A percentile compares a stretch with the other conserved stretches of the same genome.
These are phyloP conservation scores for Aspergillus hiratsukae DNA, from an alignment of 2,329 filamentous ascomycete species.

Conservation along the genomic window DNA sequence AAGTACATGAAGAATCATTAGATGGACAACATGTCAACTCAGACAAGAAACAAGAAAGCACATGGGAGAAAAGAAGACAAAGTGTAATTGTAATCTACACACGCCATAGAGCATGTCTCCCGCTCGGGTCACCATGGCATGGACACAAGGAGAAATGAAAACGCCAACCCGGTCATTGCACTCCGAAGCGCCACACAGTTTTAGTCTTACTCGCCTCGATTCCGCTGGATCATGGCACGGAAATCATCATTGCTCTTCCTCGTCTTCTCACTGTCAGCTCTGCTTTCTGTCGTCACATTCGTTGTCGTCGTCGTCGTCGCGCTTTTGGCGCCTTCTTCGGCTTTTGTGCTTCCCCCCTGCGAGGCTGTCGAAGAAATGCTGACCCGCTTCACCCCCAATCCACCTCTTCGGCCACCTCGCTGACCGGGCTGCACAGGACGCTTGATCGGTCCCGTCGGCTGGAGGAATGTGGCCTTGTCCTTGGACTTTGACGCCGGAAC, in stretches of 20 bases:
- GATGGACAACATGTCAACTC: not conserved
- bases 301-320: constrained; percentile 21
- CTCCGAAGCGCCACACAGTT: constrained; percentile 17
- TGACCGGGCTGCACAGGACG: constrained; percentile 44
- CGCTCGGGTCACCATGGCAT: constrained; percentile 3
- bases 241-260: constrained; percentile 58
- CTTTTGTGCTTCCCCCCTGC: constrained; percentile 2
- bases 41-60: not conserved
- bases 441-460: constrained; percentile 35
- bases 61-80: not conserved
- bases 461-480: constrained; percentile 27
- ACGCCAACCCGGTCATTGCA: constrained; percentile 27
- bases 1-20: not conserved
- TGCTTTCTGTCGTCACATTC: constrained; percentile 22
- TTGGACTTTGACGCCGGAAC: constrained; percentile 39
- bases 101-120: no score
- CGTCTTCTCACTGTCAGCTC: constrained; percentile 19
- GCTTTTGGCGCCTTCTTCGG: constrained; percentile 9
- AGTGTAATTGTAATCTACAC: not conserved
- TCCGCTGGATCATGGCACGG: constrained; percentile 49
- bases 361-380: constrained; percentile 12
- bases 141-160: constrained; percentile 8
- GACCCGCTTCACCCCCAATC: constrained; percentile 47
- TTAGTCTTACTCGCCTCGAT: constrained; percentile 23
- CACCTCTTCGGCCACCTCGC: constrained; percentile 43